A percentile compares a stretch with the other conserved stretches of the same genome.
Conservation (phyloP, 345 rosid species). For the Boechera retrofracta region DNA sequence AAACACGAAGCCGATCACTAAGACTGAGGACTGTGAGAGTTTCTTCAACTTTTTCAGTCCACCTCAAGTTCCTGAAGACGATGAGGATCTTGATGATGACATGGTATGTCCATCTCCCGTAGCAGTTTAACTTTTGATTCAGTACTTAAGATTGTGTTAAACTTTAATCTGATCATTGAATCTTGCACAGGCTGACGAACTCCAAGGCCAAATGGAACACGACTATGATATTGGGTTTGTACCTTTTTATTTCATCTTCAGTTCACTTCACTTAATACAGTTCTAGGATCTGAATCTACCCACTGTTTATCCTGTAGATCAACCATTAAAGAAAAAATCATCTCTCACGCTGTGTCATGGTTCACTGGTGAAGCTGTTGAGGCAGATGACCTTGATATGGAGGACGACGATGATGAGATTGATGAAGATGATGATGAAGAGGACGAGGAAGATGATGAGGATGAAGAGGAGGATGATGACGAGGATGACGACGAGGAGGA, state of each 20-base stretch:
- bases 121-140: not conserved
- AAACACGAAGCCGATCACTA: slow-evolving; percentile 87
- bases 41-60: slow-evolving; percentile 96
- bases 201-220: slow-evolving; percentile 93
- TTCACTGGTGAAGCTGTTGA: slow-evolving; percentile 94
- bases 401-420: slow-evolving; percentile 53
- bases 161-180: not conserved
- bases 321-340: slow-evolving; percentile 84
- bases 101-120: slow-evolving; percentile 51
- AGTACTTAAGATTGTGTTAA: not conserved
- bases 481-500: slow-evolving; percentile 66
- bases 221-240: slow-evolving; percentile 96
- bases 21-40: slow-evolving; percentile 91
- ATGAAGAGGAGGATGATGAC: slow-evolving; percentile 60
- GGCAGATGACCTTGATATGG: slow-evolving; percentile 69
- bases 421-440: slow-evolving; percentile 57
- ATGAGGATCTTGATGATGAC: slow-evolving; percentile 92
- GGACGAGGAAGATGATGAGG: slow-evolving; percentile 51
- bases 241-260: not conserved
- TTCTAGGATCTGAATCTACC: not conserved
- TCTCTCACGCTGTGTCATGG: slow-evolving; percentile 97
- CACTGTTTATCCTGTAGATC: slow-evolving; percentile 54
- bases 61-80: slow-evolving; percentile 94
- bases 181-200: slow-evolving; percentile 83
- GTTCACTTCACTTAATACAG: not conserved